Evolutionary conservation across 805 yeast genomes (phyloP).

Genomic region (Ogataea glucozyma): DNA sequence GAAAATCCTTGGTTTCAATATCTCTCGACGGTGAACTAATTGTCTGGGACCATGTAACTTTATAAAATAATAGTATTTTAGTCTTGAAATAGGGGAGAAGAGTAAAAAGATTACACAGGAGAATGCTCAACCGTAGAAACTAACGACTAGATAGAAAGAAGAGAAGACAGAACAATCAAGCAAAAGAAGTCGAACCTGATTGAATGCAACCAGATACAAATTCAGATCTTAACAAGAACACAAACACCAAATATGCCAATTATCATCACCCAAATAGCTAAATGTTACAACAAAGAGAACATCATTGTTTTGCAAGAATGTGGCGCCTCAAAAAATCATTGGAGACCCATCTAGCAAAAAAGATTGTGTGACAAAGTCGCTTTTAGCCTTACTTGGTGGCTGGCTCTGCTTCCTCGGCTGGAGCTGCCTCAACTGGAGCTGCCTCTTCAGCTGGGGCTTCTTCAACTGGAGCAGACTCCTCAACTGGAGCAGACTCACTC

Average conservation of each 20-base stretch:
- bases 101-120: conserved; percentile 21
- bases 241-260: conserved; percentile 9
- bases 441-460: conserved; percentile 23
- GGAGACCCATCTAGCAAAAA: conserved; percentile 2
- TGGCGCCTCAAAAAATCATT: background rate
- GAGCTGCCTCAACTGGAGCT: conserved; percentile 17
- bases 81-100: conserved; percentile 11
- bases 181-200: conserved; percentile 12
- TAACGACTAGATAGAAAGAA: conserved; percentile 11
- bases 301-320: conserved; percentile 1
- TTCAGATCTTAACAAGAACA: conserved; percentile 4
- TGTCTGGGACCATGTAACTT: conserved; percentile 26
- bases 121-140: conserved; percentile 19
- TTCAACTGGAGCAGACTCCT: conserved; percentile 20
- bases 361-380: conserved; percentile 3
- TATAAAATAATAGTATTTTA: conserved; percentile 4
- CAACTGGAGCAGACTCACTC: conserved; percentile 15
- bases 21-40: conserved; percentile 34
- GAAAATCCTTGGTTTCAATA: conserved; percentile 37
- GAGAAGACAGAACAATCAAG: conserved; percentile 11
- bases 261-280: conserved; percentile 12
- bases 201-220: conserved; percentile 19
- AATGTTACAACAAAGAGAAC: conserved; percentile 7
- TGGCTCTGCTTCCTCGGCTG: conserved; percentile 16
- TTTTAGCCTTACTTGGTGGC: conserved; percentile 15